Evolutionary conservation across 164 flowering plant genomes (phyloP).

Genomic region (Macadamia tetraphylla): DNA sequence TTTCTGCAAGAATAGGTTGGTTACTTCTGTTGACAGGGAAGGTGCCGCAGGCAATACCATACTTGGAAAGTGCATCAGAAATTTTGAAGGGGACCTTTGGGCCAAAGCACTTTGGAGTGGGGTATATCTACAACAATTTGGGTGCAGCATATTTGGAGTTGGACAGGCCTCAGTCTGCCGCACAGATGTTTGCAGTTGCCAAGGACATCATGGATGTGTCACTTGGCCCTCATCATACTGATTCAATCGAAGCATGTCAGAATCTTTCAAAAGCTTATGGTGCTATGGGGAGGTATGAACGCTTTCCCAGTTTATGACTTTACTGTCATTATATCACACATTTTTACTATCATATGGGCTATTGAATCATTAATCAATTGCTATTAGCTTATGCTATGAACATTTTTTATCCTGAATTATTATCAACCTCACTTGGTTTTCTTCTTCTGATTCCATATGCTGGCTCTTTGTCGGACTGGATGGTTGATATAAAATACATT

Average conservation of each 20-base stretch:
- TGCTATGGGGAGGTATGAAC: slow-evolving; percentile 63
- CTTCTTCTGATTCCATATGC: no score
- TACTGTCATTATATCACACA: not conserved
- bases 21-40: slow-evolving; percentile 73
- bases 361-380: no score
- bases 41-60: slow-evolving; percentile 74
- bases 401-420: no score
- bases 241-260: slow-evolving; percentile 86
- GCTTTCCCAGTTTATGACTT: not conserved
- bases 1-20: slow-evolving; percentile 82
- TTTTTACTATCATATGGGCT: not conserved
- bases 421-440: no score
- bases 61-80: slow-evolving; percentile 83
- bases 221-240: slow-evolving; percentile 25
- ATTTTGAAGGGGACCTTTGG: slow-evolving; percentile 83
- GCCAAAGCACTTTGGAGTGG: slow-evolving; percentile 80
- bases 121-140: slow-evolving; percentile 84
- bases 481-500: no score
- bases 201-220: slow-evolving; percentile 90
- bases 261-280: slow-evolving; percentile 88
- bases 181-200: slow-evolving; percentile 86
- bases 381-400: no score
- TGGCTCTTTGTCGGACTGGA: no score
- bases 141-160: slow-evolving; percentile 93
- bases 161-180: slow-evolving; percentile 88